Percentiles rank a stretch among this genome's conserved stretches.
phyloP scores from a whole-genome alignment of 352 stramenopile genomes.

The Phytophthora crassamura region DNA sequence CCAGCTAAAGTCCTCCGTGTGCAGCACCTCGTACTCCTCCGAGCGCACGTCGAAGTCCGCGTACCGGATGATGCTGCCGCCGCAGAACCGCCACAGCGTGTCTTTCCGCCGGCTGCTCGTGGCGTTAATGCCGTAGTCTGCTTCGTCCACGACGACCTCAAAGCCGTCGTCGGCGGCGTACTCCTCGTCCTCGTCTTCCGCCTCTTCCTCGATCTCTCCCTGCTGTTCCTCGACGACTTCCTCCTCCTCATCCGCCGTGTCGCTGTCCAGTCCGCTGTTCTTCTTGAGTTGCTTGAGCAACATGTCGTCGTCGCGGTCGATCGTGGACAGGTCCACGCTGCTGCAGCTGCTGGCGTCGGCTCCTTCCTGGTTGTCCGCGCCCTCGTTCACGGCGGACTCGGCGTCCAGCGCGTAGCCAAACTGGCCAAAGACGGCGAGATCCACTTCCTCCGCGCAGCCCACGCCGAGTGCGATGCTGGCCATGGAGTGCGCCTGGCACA shows the following conservation, averaged over 20 bases:
- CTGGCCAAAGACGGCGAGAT: conserved; percentile 73
- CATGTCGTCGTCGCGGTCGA: conserved; percentile 79
- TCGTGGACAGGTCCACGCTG: conserved; percentile 72
- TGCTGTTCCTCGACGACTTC: conserved; percentile 34
- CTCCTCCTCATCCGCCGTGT: conserved; percentile 69
- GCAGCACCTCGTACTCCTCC: conserved; percentile 78
- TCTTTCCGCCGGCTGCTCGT: conserved; percentile 51
- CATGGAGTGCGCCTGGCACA: conserved; percentile 88
- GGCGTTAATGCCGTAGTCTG: conserved; percentile 49
- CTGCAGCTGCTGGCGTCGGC: conserved; percentile 56
- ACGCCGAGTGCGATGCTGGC: conserved; percentile 79
- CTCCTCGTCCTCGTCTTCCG: conserved; percentile 38
- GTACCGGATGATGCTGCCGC: conserved; percentile 80
- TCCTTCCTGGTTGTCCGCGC: conserved; percentile 33
- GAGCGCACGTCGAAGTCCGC: conserved; percentile 89
- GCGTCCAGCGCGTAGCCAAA: conserved; percentile 57
- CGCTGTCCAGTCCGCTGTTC: conserved; percentile 59
- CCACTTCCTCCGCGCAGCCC: conserved; percentile 79
- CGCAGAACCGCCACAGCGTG: conserved; percentile 86
- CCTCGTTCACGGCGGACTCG: conserved; percentile 19
- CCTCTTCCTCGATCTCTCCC: conserved; percentile 34
- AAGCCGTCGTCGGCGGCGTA: conserved; percentile 44
- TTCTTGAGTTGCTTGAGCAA: conserved; percentile 73
- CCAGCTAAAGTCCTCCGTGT: conserved; percentile 91
- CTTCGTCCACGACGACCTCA: conserved; percentile 64